Base-by-base conservation (phyloP, 2,329 filamentous ascomycete species). In the Penicillium oxalicum region DNA sequence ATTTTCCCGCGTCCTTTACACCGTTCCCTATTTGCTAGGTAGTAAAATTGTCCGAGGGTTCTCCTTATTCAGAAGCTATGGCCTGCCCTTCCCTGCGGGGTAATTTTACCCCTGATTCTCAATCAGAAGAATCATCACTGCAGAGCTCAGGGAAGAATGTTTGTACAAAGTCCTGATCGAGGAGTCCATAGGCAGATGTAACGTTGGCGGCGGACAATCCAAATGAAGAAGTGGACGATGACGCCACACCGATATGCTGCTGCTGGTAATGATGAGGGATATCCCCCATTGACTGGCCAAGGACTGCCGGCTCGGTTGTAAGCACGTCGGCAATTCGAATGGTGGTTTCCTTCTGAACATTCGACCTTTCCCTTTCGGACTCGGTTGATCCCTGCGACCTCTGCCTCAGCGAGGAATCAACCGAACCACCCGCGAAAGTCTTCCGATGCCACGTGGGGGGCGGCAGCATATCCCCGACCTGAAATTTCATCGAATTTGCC, bases 401-500 rank as follows among this genome's bases (percentile, higher is more conserved):
- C 8, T 24, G 27, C 4, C 11, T n/a, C 6, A 29, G 40, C 8
- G 40, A 33, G 40, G 34, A 43, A 5, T 11, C 40, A n/a, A 34
- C 33, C 7, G 32, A 34, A 25, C n/a, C 32, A n/a, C 34, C 11
- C 4, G 18, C 26, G 3, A 11, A 8, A 13, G 55, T 56, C 54
- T 55, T 52, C 53, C 49, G 50, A 24, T 36, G 36, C 26, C 5
- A 37, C 28, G 42, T 41, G 34, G 43, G 45, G 36, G 51, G 41
- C 44, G 13, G 44, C 13, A 33, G 33, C 33, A 51, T 29, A 39
- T 51, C 48, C 0, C 40, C 39, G 8, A 52, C 33, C 32, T 56
- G 46, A 12, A 52, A 52, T 6, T 49, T 43, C 51, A 61, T 56
- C 24, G 50, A 51, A n/a, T 27, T 11, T 13, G 57, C 49, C 9